Conservation (phyloP, 176 grass and related monocot species). For the Avena eriantha region DNA sequence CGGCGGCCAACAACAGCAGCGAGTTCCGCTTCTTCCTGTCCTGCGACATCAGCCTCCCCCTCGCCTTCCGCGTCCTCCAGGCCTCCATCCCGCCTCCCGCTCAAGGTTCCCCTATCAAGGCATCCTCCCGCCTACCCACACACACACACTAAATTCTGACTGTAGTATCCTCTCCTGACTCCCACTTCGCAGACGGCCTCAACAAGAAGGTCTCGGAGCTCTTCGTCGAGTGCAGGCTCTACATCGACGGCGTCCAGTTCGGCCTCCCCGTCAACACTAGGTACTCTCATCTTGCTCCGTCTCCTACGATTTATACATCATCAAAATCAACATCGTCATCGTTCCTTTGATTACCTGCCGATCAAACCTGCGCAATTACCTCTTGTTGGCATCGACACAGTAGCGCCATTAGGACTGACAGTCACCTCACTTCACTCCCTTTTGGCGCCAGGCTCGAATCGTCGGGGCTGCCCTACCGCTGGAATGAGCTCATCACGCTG, state of each 20-base stretch:
- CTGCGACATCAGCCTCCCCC: constrained; percentile 87
- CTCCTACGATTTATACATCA: neutral
- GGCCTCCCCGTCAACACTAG: constrained; percentile 76
- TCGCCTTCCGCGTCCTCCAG: constrained; percentile 71
- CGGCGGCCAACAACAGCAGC: neutral
- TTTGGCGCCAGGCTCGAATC: constrained; percentile 61
- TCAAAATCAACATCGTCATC: neutral
- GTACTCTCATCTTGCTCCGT: constrained; percentile 19
- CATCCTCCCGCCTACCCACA: neutral
- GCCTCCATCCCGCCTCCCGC: constrained; percentile 7
- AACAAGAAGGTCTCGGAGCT: constrained; percentile 56
- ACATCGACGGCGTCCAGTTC: constrained; percentile 75
- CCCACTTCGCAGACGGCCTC: neutral
- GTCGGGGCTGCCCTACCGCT: constrained; percentile 64
- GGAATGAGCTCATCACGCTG: constrained; percentile 82
- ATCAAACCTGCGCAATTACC: neutral
- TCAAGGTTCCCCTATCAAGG: neutral
- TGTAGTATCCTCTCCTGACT: neutral
- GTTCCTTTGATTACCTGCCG: neutral
- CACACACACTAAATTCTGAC: neutral
- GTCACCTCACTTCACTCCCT: neutral
- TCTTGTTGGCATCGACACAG: neutral
- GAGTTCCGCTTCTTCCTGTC: constrained; percentile 88
- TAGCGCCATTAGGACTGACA: neutral
- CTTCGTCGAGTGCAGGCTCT: constrained; percentile 77